Conservation (phyloP, 768 basidiomycete species). For the Kwoniella botswanensis region DNA sequence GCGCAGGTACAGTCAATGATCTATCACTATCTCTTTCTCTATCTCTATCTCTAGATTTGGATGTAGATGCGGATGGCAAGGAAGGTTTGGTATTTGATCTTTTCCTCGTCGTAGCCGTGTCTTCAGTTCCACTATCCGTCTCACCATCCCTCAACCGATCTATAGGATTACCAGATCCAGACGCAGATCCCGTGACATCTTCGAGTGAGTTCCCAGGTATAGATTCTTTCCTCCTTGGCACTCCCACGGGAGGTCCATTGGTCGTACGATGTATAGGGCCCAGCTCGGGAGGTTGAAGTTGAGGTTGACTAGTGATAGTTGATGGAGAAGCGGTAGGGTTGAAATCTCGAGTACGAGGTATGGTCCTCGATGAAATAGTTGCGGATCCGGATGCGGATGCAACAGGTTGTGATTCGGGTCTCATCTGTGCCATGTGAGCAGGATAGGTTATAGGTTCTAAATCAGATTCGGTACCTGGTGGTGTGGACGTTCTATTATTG, state of each 20-base stretch:
- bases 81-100: constrained; percentile 18
- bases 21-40: constrained; percentile 10
- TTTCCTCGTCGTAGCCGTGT: constrained; percentile 8
- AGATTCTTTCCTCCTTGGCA: constrained; percentile 30
- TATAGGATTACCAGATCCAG: not conserved
- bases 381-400: constrained; percentile 5
- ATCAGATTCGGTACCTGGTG: constrained; percentile 11
- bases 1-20: constrained; percentile 10
- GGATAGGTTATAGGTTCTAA: constrained; percentile 40
- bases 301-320: not conserved
- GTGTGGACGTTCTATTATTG: not conserved
- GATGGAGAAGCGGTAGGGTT: not conserved
- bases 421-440: constrained; percentile 30
- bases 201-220: constrained; percentile 6
- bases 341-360: not conserved
- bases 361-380: constrained; percentile 13
- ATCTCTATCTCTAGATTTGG: not conserved
- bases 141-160: constrained; percentile 13
- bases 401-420: not conserved
- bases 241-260: constrained; percentile 28
- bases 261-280: constrained; percentile 10
- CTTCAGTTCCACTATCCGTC: constrained; percentile 23
- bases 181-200: not conserved
- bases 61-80: not conserved
- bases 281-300: constrained; percentile 10